phyloP scores from a whole-genome alignment of 73 alveolate species.

The Tetrahymena thermophila region DNA sequence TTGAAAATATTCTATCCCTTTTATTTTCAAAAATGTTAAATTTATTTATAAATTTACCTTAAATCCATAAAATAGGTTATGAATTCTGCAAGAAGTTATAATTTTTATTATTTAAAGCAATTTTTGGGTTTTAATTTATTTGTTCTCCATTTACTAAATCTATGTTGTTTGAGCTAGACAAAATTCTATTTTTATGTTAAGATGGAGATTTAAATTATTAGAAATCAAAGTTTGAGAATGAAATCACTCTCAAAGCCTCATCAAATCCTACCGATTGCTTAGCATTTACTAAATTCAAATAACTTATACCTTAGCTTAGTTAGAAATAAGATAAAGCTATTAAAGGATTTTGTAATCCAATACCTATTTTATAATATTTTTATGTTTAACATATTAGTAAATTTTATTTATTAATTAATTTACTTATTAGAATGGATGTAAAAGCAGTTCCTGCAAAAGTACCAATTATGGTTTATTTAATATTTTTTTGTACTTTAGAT shows the following conservation, averaged over 20 bases:
- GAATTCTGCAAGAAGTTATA: background rate
- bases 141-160: background rate
- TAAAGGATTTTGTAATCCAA: background rate
- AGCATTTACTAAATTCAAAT: background rate
- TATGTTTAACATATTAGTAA: background rate
- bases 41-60: background rate
- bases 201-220: background rate
- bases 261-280: background rate
- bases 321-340: background rate
- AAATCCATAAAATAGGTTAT: background rate
- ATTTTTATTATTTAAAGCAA: background rate
- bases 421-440: background rate
- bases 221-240: background rate
- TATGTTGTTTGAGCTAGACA: background rate
- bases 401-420: background rate
- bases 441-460: background rate
- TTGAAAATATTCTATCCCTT: too few relatives aligned
- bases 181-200: background rate
- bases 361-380: background rate
- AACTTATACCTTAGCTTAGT: background rate
- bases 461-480: background rate
- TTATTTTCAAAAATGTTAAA: background rate
- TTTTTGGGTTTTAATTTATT: background rate
- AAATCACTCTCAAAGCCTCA: background rate
- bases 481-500: background rate